Evolutionary conservation across 1,284 basidiomycete genomes (phyloP).

Genomic region (Wallemia hederae): DNA sequence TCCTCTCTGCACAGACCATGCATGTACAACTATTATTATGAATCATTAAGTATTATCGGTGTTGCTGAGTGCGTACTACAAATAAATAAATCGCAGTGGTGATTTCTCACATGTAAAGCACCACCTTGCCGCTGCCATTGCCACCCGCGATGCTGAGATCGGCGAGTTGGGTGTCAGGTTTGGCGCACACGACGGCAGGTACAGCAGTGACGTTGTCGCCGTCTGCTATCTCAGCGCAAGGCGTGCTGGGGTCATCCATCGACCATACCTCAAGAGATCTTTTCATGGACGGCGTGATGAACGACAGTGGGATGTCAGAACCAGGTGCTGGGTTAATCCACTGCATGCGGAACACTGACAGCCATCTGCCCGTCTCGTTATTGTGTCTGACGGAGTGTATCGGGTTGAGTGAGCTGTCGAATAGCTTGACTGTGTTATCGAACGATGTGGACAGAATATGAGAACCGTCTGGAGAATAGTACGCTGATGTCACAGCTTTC

Average conservation of each 20-base stretch:
- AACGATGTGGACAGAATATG: background rate
- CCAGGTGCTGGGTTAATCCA: background rate
- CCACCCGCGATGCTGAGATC: background rate
- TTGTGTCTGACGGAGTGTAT: background rate
- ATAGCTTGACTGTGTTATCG: background rate
- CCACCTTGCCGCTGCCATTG: background rate
- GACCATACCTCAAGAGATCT: background rate
- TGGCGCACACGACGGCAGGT: background rate
- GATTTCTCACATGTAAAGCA: background rate
- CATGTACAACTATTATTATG: too few species aligned
- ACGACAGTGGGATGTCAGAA: background rate
- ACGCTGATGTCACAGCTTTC: background rate
- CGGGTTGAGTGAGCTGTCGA: background rate
- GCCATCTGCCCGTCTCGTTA: background rate
- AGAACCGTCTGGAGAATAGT: background rate
- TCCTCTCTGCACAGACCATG: too few species aligned
- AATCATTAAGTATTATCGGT: too few species aligned
- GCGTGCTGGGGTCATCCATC: background rate
- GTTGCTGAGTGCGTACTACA: too few species aligned
- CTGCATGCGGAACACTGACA: background rate
- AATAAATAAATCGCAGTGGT: too few species aligned
- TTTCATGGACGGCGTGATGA: background rate
- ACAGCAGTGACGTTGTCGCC: background rate
- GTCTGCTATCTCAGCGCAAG: background rate
- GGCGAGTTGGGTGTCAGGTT: background rate